Percentiles rank a stretch among this genome's conserved stretches.
Conservation (phyloP, 768 basidiomycete genomes). For the Grammothele lineata region DNA sequence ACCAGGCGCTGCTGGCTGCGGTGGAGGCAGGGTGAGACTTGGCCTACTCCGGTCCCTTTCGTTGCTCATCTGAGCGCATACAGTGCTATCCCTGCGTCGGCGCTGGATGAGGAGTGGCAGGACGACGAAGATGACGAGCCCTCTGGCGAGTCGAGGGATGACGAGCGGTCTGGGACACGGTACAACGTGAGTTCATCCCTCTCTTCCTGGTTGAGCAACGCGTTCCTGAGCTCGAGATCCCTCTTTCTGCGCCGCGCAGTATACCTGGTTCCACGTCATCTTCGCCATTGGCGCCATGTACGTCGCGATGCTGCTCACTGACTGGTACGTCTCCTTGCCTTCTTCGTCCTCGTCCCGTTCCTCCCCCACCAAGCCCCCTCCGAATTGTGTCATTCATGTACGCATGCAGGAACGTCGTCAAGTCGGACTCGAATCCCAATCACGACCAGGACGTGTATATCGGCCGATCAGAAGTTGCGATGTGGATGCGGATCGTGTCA, state of each 20-base stretch:
- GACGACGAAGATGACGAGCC: constrained; percentile 73
- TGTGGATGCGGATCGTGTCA: constrained; percentile 99
- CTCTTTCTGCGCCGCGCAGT: too few species aligned
- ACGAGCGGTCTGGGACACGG: constrained; percentile 89
- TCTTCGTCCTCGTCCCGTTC: not conserved
- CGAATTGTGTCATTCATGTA: not conserved
- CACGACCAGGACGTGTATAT: constrained; percentile 82
- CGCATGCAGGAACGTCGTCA: constrained; percentile 66
- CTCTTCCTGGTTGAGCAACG: too few species aligned
- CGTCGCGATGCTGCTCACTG: constrained; percentile 93
- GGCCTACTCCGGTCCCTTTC: too few species aligned
- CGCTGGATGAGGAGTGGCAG: constrained; percentile 72
- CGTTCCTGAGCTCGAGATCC: too few species aligned
- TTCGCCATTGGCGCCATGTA: constrained; percentile 97
- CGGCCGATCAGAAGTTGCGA: constrained; percentile 91
- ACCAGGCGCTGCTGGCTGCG: constrained; percentile 92
- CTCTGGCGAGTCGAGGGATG: constrained; percentile 75
- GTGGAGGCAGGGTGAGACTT: constrained; percentile 86
- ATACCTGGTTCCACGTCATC: constrained; percentile 98
- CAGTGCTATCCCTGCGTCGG: constrained; percentile 91
- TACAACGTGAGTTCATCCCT: constrained; percentile 68
- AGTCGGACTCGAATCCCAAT: constrained; percentile 40
- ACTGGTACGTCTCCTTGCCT: constrained; percentile 70
- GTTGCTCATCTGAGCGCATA: too few species aligned
- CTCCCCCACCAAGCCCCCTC: too few species aligned